These are phyloP conservation scores for Mortierella sp. DNA, from an alignment of 371 early-diverging fungal species.

Conservation along the genomic window DNA sequence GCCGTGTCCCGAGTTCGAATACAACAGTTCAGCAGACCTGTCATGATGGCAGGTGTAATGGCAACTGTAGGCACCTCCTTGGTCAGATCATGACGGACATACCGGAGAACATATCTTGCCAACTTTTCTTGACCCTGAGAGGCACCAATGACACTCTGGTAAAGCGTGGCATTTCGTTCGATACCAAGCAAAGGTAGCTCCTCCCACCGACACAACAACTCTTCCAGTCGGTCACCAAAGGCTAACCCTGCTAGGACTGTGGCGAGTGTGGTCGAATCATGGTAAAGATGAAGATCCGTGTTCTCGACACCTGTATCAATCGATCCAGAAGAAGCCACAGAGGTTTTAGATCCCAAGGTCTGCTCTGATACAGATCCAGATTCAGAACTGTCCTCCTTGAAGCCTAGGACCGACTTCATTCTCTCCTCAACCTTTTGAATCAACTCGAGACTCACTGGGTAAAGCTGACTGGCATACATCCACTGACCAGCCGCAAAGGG, in stretches of 20 bases:
- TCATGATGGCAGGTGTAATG: conserved; percentile 40
- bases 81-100: conserved; percentile 29
- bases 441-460: conserved; percentile 14
- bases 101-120: conserved; percentile 23
- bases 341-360: too few relatives aligned
- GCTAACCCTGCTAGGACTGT: conserved; percentile 40
- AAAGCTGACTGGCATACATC: conserved; percentile 46
- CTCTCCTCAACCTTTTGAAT: conserved; percentile 25
- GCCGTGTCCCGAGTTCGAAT: conserved; percentile 30
- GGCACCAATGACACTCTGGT: conserved; percentile 46
- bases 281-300: conserved; percentile 15
- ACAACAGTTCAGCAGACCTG: conserved; percentile 47
- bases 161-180: conserved; percentile 33
- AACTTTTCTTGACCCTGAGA: conserved; percentile 34
- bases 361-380: background rate
- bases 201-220: conserved; percentile 40
- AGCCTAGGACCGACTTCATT: conserved; percentile 26
- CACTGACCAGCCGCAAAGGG: conserved; percentile 39
- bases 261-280: conserved; percentile 34
- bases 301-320: background rate
- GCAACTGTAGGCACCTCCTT: conserved; percentile 33
- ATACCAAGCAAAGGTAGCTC: conserved; percentile 34
- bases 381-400: background rate
- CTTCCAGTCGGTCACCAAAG: conserved; percentile 32
- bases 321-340: too few relatives aligned